Evolutionary conservation across 371 early-diverging fungal genomes (phyloP).

Genomic region (Apophysomyces ossiformis): DNA sequence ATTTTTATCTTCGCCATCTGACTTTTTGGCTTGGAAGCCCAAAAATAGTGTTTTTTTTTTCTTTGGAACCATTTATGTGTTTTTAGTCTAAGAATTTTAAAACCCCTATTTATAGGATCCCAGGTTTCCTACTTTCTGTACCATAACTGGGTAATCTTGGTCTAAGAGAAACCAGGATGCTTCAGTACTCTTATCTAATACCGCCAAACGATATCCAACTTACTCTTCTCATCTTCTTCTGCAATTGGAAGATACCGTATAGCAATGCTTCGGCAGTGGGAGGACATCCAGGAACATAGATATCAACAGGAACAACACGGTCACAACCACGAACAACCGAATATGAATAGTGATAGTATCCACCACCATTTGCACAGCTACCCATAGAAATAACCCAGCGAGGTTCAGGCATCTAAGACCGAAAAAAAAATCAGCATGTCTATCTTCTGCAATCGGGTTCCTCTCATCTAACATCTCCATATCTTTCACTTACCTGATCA

Average conservation of each 20-base stretch:
- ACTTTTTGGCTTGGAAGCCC: conserved; percentile 1
- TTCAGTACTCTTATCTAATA: neutral
- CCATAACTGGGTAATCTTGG: conserved; percentile 63
- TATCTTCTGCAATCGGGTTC: conserved; percentile 4
- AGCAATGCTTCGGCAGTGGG: conserved; percentile 96
- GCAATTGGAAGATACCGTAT: conserved; percentile 96
- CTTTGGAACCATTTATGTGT: neutral
- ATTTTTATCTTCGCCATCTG: conserved; percentile 3
- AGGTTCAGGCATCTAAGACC: conserved; percentile 91
- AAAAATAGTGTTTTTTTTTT: conserved; percentile 10
- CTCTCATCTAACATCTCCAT: neutral
- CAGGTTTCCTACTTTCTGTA: conserved; percentile 52
- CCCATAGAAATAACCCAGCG: conserved; percentile 99
- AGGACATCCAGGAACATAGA: conserved; percentile 98
- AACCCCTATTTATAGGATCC: conserved; percentile 14
- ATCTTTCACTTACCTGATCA: conserved; percentile 69
- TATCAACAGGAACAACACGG: conserved; percentile 95
- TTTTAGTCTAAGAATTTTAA: conserved; percentile 2
- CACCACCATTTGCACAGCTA: conserved; percentile 96
- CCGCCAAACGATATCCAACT: conserved; percentile 1
- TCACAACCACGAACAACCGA: conserved; percentile 96
- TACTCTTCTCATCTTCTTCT: conserved; percentile 93
- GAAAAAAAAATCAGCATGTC: neutral
- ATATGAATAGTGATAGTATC: conserved; percentile 98
- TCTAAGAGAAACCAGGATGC: conserved; percentile 22